Conservation (phyloP, 345 rosid genomes). For the Cardiospermum halicacabum region DNA sequence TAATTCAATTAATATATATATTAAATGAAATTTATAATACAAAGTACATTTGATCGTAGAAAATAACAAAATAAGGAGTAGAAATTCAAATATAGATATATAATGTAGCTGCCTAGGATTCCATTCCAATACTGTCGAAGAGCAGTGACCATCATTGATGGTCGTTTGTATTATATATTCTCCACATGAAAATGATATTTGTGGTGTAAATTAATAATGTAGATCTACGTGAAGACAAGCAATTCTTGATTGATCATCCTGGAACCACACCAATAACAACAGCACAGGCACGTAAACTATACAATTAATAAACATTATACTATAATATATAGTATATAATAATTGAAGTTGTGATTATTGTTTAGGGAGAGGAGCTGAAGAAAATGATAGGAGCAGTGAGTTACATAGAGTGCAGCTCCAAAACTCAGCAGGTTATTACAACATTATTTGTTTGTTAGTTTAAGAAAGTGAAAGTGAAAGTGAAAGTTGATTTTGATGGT, state of each 20-base stretch:
- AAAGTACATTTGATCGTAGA: too few species aligned
- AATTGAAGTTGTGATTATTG: neutral
- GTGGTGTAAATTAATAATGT: neutral
- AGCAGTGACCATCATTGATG: too few species aligned
- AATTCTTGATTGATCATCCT: slow-evolving; percentile 55
- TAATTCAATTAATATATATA: too few species aligned
- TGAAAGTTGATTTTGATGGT: neutral
- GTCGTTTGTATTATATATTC: too few species aligned
- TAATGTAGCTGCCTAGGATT: too few species aligned
- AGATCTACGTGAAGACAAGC: slow-evolving; percentile 69
- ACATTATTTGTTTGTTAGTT: neutral
- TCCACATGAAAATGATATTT: too few species aligned
- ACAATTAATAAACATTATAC: neutral
- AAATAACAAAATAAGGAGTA: too few species aligned
- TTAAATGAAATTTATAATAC: too few species aligned
- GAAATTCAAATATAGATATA: too few species aligned
- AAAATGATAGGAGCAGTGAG: slow-evolving; percentile 65
- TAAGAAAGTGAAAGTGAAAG: too few species aligned
- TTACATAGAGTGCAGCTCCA: slow-evolving; percentile 80
- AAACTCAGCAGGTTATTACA: slow-evolving; percentile 63
- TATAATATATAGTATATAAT: neutral
- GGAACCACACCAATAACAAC: slow-evolving; percentile 60
- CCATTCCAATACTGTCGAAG: too few species aligned
- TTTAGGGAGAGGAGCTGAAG: slow-evolving; percentile 70
- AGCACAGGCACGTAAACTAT: slow-evolving; percentile 37